Conservation (phyloP, 768 basidiomycete genomes). For the Amanita pseudoporphyria region DNA sequence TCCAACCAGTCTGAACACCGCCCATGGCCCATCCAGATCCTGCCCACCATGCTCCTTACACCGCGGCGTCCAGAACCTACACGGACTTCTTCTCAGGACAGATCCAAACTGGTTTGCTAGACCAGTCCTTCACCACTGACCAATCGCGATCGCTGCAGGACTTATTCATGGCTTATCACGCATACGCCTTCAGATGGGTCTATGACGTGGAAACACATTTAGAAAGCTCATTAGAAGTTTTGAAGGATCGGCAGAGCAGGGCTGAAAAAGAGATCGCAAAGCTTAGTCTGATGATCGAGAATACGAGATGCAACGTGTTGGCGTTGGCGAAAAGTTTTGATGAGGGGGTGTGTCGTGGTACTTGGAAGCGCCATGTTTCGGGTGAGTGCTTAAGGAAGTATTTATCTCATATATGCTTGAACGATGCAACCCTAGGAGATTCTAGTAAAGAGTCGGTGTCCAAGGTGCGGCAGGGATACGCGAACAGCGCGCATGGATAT, state of each 20-base stretch:
- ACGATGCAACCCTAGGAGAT: neutral
- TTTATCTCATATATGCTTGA: neutral
- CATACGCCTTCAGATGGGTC: neutral
- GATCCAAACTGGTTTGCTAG: neutral
- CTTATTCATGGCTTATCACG: neutral
- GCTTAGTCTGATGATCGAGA: neutral
- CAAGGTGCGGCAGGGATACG: no score
- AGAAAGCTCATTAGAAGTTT: neutral
- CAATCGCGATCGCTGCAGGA: neutral
- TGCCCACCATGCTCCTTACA: neutral
- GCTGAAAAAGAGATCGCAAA: neutral
- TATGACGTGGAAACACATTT: constrained; percentile 3
- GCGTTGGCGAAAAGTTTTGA: neutral
- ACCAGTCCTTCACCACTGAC: neutral
- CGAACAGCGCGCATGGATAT: neutral
- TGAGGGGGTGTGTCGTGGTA: neutral
- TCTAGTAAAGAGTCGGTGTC: no score
- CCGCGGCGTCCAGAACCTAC: no score
- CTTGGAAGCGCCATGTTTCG: neutral
- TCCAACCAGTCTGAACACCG: no score
- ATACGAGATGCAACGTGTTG: neutral
- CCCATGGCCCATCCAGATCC: neutral
- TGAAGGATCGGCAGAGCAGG: neutral
- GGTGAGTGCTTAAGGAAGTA: neutral
- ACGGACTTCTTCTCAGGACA: neutral